Evolutionary conservation across 192 early-diverging fungal genomes (phyloP), one percentile per base, ranked within the genome.

Genomic region (Rhizoclosmatium sp.): DNA sequence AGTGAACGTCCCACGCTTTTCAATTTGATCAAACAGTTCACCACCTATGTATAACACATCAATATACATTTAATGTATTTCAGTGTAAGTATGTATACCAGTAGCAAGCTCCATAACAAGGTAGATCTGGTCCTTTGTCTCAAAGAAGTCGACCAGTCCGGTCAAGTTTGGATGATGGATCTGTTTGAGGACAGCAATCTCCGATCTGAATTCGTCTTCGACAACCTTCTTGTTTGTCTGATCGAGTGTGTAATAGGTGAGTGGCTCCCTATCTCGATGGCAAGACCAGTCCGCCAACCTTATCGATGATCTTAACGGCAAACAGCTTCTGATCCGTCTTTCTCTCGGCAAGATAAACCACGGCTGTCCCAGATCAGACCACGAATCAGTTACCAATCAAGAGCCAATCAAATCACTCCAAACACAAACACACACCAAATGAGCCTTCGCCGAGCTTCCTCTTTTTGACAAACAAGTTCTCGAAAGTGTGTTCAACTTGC

Each of bases 301-400:
- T 94, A 64, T 89, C 79, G 67, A 94, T 93, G 49, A 93, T 93
- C 65, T 94, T 95, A 41, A 90, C 87, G 2, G 94, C 94, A 86
- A 84, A 76, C 44, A 31, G 19, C 4, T 12, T 31, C 5, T 67
- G 10, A 46, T 76, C 75, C 9, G 46, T 23, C 46, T 76, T 76
- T 12, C 75, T 61, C 31, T 66, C 62, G n/a, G 58, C 65, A 16
- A 66, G 62, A 67, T 66, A 59, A 1, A 76, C 75, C 3, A 47
- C 39, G 14, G 75, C 75, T 76, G 68, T 3, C 10, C 21, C 9
- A 39, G 2, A 7, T 23, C 2, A 39, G 12, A 47, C 9, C 10
- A 42, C 9, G 19, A 47, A 69, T 19, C 9, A 4, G 40, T 14
- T 39, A 44, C 7, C 2, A 21, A 58, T 41, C 5, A 51, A 39